Conservation (phyloP, 2,329 filamentous ascomycete species). For the Alternaria hordeiaustralica region DNA sequence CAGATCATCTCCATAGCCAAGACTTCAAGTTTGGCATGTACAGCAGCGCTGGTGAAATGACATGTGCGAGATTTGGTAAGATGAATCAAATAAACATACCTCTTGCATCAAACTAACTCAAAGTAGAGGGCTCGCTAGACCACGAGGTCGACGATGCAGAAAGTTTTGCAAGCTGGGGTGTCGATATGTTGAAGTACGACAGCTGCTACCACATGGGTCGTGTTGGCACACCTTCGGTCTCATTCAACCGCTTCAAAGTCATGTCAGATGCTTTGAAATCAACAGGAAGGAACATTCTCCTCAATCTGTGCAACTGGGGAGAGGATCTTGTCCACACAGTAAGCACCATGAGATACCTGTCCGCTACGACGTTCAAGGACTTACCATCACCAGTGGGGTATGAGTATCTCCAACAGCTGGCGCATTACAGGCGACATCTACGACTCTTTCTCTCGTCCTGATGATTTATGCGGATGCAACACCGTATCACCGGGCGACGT, state of each 20-base stretch:
- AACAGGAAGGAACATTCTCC: constrained; percentile 32
- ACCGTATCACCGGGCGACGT: constrained; percentile 31
- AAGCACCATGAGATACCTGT: not conserved
- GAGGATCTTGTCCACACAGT: constrained; percentile 38
- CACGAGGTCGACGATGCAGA: constrained; percentile 35
- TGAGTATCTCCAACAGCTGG: constrained; percentile 45
- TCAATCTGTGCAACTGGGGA: constrained; percentile 48
- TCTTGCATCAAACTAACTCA: too few relatives aligned
- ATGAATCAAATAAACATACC: too few relatives aligned
- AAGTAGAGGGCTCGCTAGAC: constrained; percentile 30
- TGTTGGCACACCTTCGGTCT: constrained; percentile 32
- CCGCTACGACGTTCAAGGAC: not conserved
- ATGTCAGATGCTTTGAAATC: constrained; percentile 34
- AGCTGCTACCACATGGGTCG: constrained; percentile 44
- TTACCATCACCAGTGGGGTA: constrained; percentile 37
- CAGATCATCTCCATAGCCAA: constrained; percentile 45
- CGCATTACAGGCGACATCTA: constrained; percentile 41
- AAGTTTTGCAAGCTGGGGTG: constrained; percentile 39
- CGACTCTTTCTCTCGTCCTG: constrained; percentile 37
- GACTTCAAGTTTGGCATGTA: constrained; percentile 71
- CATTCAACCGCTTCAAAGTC: constrained; percentile 36
- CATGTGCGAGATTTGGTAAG: constrained; percentile 62
- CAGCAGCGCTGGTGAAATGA: constrained; percentile 59
- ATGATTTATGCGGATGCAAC: constrained; percentile 36
- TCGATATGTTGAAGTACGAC: constrained; percentile 49